Evolutionary conservation across 805 yeast genomes (phyloP), one percentile per base, ranked within the genome.

Genomic region (Blastobotrys robertii): DNA sequence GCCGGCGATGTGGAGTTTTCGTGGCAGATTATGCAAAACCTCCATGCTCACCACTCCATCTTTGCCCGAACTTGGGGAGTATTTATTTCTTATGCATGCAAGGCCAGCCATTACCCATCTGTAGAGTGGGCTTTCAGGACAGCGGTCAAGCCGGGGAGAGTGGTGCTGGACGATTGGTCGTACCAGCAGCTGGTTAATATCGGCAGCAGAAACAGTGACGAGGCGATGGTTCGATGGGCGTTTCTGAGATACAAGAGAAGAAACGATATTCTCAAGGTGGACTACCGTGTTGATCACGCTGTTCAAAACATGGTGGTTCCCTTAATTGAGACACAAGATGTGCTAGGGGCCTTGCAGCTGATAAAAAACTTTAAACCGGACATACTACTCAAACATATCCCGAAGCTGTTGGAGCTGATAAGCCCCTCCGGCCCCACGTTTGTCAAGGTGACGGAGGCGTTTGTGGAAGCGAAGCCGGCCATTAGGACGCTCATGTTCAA

Each of bases 41-140:
- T 61, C 43, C 45, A 34, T 37, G 22, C 39, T 9, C 37, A 46
- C 39, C 41, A 50, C 2, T 31, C 43, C 7, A 51, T 60, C 2
- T 56, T 48, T 40, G 46, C 59, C 0, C 51, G 65, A 8, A 53
- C 60, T 1, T 60, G 64, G 63, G 65, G 63, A 4, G 31, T 58
- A 30, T 52, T 59, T 14, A 38, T 56, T 9, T 46, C 55, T 8
- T 45, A 48, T 2, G 53, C 52, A 1, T 46, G 58, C 15, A 50
- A 50, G 22, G 39, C 38, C 6, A 30, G 33, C 12, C 50, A 55
- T 45, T 54, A 56, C 39, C 45, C 38, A 2, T 52, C 54, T 1
- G 45, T 59, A n/a, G 44, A 49, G 12, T 60, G 60, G 57, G 49
- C 54, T 12, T 48, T 49, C 44, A 44, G 48, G 11, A 37, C 45